Percentiles rank a stretch among this genome's conserved stretches.
phyloP scores from a whole-genome alignment of 2,329 filamentous ascomycete genomes.

The Calonectria fujianensis region DNA sequence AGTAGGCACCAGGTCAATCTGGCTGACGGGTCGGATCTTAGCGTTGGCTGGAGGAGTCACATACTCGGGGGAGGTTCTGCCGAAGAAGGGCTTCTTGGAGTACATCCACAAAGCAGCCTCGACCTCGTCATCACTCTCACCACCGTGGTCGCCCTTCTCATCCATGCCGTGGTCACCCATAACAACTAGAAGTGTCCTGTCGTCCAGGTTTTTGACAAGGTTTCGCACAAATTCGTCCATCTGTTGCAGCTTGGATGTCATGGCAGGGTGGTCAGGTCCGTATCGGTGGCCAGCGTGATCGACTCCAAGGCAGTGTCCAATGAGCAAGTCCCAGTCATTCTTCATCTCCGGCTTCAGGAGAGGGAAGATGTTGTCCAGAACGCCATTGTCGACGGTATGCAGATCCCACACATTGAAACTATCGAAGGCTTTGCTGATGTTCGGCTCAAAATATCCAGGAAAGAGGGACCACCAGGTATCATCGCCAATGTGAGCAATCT shows the following conservation, averaged over 20 bases:
- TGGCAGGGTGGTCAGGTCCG: conserved; percentile 92
- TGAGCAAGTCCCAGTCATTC: conserved; percentile 91
- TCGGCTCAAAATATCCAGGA: conserved; percentile 91
- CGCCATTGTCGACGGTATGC: conserved; percentile 96
- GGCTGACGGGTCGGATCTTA: conserved; percentile 84
- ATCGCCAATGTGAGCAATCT: conserved; percentile 94
- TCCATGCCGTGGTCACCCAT: conserved; percentile 99
- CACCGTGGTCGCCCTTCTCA: conserved; percentile 96
- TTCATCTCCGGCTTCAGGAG: conserved; percentile 80
- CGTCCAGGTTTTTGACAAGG: conserved; percentile 83
- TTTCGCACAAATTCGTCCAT: conserved; percentile 89
- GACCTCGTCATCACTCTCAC: conserved; percentile 96
- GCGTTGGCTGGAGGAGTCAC: conserved; percentile 79
- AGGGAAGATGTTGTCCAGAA: conserved; percentile 92
- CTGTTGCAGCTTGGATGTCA: conserved; percentile 91
- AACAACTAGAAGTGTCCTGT: conserved; percentile 90
- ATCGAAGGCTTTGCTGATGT: conserved; percentile 92
- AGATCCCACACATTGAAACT: conserved; percentile 99
- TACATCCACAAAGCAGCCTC: conserved; percentile 99
- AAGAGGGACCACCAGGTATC: conserved; percentile 98
- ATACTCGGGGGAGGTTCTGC: conserved; percentile 79
- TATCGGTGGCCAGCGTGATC: conserved; percentile 98
- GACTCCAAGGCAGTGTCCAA: conserved; percentile 95
- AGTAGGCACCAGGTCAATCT: conserved; percentile 97
- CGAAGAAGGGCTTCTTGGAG: conserved; percentile 90